Conservation (phyloP, 345 rosid genomes). For the Eucalyptus marginata region DNA sequence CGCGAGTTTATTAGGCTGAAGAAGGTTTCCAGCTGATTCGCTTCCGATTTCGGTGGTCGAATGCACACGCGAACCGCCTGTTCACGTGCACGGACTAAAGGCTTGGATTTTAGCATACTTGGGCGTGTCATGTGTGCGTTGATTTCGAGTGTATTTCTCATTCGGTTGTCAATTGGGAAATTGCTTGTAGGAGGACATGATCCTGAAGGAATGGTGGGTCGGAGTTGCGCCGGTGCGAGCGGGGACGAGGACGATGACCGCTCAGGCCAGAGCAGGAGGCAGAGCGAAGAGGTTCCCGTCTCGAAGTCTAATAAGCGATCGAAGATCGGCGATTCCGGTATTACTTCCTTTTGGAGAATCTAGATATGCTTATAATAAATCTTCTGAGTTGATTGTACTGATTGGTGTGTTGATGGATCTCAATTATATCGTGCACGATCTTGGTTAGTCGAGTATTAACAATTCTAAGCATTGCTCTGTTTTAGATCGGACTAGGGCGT, state of each 20-base stretch:
- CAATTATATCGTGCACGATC: not conserved
- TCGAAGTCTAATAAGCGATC: not conserved
- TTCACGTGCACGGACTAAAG: not conserved
- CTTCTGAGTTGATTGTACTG: too few relatives aligned
- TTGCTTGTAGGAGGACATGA: constrained; percentile 5
- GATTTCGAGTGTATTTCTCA: not conserved
- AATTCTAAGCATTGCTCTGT: not conserved
- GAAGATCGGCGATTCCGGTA: not conserved
- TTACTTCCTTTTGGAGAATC: not conserved
- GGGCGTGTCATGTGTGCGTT: not conserved
- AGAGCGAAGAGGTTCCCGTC: not conserved
- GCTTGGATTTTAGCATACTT: not conserved
- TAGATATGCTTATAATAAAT: not conserved
- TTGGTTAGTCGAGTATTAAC: not conserved
- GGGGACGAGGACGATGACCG: not conserved
- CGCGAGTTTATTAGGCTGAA: not conserved
- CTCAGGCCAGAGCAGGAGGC: not conserved
- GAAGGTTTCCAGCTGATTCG: too few relatives aligned
- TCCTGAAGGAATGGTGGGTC: not conserved
- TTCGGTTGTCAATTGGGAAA: not conserved
- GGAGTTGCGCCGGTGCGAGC: not conserved
- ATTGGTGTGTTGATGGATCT: not conserved
- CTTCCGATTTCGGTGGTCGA: too few relatives aligned
- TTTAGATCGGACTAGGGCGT: not conserved
- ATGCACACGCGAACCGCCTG: not conserved